Percentiles rank a stretch among this genome's conserved stretches.
These are phyloP conservation scores for Cyberlindnera japonica DNA, from an alignment of 805 yeast species.

Conservation along the genomic window DNA sequence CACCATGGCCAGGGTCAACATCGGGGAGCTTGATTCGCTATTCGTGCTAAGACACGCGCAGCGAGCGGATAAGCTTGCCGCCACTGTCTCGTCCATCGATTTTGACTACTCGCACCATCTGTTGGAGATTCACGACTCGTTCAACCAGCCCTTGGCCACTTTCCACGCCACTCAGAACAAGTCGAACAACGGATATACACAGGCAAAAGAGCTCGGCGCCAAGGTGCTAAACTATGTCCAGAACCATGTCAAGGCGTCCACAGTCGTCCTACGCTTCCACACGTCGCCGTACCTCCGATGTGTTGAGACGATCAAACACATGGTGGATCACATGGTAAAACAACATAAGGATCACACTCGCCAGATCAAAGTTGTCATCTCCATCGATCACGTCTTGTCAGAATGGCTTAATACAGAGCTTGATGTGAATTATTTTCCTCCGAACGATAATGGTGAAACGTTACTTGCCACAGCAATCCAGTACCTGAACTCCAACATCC, in stretches of 20 bases:
- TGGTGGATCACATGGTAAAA: slow-evolving; percentile 22
- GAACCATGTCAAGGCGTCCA: slow-evolving; percentile 14
- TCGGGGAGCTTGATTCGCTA: slow-evolving; percentile 22
- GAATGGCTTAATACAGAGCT: slow-evolving; percentile 43
- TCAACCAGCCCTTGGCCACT: slow-evolving; percentile 28
- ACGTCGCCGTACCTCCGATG: slow-evolving; percentile 44
- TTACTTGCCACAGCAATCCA: slow-evolving; percentile 37
- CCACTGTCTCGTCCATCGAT: slow-evolving; percentile 27
- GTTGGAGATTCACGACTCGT: slow-evolving; percentile 19
- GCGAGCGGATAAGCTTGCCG: slow-evolving; percentile 26
- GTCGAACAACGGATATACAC: slow-evolving; percentile 29
- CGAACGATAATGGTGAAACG: slow-evolving; percentile 43
- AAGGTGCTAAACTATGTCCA: slow-evolving; percentile 22
- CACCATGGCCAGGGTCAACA: neutral
- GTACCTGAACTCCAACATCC: slow-evolving; percentile 31
- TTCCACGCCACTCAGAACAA: slow-evolving; percentile 25
- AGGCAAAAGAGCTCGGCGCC: slow-evolving; percentile 24
- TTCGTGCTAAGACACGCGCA: slow-evolving; percentile 29
- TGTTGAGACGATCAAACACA: slow-evolving; percentile 35
- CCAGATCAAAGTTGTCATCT: slow-evolving; percentile 24
- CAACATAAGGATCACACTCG: slow-evolving; percentile 13
- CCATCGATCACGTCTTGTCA: slow-evolving; percentile 39
- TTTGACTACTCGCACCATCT: slow-evolving; percentile 13
- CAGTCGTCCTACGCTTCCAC: slow-evolving; percentile 28
- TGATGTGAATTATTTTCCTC: slow-evolving; percentile 38